Evolutionary conservation across 2,329 filamentous ascomycete species (phyloP).

Genomic region (Beauveria brongniartii): DNA sequence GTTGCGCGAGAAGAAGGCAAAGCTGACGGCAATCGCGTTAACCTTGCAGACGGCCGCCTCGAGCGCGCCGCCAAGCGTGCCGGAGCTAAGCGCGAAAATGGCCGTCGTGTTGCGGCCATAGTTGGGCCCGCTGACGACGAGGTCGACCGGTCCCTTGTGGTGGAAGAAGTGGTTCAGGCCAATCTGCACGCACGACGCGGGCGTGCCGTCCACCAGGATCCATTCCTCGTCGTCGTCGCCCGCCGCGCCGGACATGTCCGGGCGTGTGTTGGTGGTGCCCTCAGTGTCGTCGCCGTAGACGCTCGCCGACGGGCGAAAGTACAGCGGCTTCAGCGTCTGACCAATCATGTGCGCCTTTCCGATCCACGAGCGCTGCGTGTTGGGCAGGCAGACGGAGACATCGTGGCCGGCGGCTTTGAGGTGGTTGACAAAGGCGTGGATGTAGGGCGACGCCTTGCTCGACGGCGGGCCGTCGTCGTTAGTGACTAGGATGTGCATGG

Average conservation of each 20-base stretch:
- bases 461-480: constrained; percentile 81
- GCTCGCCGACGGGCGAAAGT: constrained; percentile 58
- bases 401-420: constrained; percentile 69
- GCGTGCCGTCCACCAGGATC: constrained; percentile 74
- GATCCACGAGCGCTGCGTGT: constrained; percentile 94
- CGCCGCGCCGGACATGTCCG: constrained; percentile 35
- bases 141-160: constrained; percentile 61
- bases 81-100: constrained; percentile 68
- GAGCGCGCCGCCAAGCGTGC: constrained; percentile 68
- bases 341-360: constrained; percentile 96
- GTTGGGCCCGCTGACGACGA: constrained; percentile 74
- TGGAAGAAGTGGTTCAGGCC: constrained; percentile 73
- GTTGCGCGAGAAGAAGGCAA: constrained; percentile 79
- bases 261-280: constrained; percentile 54
- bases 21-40: constrained; percentile 74
- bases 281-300: constrained; percentile 40
- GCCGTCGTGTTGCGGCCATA: constrained; percentile 78
- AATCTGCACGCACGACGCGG: constrained; percentile 74
- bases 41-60: constrained; percentile 66
- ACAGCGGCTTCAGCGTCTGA: constrained; percentile 73
- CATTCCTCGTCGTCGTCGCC: constrained; percentile 60
- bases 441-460: constrained; percentile 69
- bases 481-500: constrained; percentile 57
- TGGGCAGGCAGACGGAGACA: constrained; percentile 87
- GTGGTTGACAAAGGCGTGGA: constrained; percentile 63